These are phyloP conservation scores for Tuber borchii DNA, from an alignment of 495 filamentous ascomycete genomes.

Conservation along the genomic window DNA sequence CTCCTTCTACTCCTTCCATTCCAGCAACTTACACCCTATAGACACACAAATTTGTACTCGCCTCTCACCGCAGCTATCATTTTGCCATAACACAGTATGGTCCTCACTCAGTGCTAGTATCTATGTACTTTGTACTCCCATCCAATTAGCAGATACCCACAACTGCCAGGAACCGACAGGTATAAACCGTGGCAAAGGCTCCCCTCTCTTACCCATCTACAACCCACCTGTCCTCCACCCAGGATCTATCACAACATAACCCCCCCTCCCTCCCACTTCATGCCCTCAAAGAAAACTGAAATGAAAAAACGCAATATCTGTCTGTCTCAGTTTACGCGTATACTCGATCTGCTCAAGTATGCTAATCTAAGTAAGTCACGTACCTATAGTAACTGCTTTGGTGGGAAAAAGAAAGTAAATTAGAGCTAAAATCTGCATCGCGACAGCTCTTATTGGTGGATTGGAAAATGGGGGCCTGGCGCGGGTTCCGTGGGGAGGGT, in stretches of 20 bases:
- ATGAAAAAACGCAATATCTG: neutral
- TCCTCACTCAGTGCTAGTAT: neutral
- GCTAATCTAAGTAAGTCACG: neutral
- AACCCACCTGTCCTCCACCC: neutral
- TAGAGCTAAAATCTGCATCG: neutral
- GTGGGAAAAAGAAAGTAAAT: neutral
- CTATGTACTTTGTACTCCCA: neutral
- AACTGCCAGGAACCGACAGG: neutral
- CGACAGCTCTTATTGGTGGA: neutral
- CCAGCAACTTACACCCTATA: neutral
- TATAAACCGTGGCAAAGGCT: neutral
- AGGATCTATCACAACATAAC: neutral
- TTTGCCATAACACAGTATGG: neutral
- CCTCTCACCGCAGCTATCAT: neutral
- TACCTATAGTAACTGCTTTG: neutral
- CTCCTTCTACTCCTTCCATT: neutral
- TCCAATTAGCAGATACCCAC: neutral
- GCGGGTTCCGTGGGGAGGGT: neutral
- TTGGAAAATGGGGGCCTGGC: neutral
- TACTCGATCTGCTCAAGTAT: neutral
- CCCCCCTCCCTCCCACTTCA: neutral
- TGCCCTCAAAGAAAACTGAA: neutral
- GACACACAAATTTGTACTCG: neutral
- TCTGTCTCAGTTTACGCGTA: neutral
- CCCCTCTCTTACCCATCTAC: neutral